Evolutionary conservation across 129 eudicot species (phyloP), one percentile per base, ranked within the genome.

Genomic region (Apium graveolens): DNA sequence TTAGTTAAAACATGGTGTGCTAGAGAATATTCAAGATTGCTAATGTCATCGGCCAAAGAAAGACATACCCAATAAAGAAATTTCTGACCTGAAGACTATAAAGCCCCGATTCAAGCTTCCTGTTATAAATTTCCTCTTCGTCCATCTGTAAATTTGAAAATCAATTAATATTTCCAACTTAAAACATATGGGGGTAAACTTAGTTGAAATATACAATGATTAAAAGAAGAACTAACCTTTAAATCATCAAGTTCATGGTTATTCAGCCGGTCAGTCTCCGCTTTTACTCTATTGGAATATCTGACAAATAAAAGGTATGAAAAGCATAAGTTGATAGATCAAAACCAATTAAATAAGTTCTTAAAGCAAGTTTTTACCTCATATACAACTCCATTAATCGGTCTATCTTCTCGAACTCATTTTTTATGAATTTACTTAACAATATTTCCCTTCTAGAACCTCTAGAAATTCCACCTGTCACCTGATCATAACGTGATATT

Each of bases 381-480:
- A 90, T 86, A 81, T 88, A 92, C 66, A 95, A 96, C 84, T 95
- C 99, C 96, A 95, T 95, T 29, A 95, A 94, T 74, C 99, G 83
- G 82, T 95, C 99, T 83, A 92, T 89, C 89, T 95, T 95, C 88
- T 92, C 99, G 48, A 84, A 92, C 87, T 95, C 99, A 81, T 95
- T 95, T 84, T 92, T 97, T 57, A 92, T 91, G 86, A 95, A 95
- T 79, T 95, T 95, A 83, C 97, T 89, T 70, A 95, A 78, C 83
- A 95, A 84, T 79, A 97, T 82, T 84, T 95, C 99, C 87, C 95
- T 90, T 87, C 99, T 95, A 66, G 99, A 95, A 80, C 96, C 99
- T 85, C 97, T 92, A 81, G 90, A 86, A 34, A 95, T 88, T 88
- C 99, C 99, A 84, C 94, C 99, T 95, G 86, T 62, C 66, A 35